Evolutionary conservation across 805 yeast genomes (phyloP).

Genomic region (Vanderwaltozyma yarrowii): DNA sequence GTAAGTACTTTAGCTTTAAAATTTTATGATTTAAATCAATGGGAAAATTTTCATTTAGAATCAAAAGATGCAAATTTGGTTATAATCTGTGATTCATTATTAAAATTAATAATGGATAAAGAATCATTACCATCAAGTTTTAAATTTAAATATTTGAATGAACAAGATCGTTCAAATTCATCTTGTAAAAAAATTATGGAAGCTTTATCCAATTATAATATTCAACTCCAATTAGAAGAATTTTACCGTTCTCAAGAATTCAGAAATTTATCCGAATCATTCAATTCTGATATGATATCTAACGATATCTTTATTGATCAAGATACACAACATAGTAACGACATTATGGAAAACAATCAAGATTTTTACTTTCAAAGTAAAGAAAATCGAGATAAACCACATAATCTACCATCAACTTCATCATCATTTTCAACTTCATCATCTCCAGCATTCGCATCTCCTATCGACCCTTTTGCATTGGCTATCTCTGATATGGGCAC

Average conservation of each 20-base stretch:
- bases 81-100: conserved; percentile 12
- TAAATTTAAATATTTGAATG: conserved; percentile 21
- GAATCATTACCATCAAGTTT: conserved; percentile 25
- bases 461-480: conserved; percentile 1
- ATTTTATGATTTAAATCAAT: conserved; percentile 12
- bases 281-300: background rate
- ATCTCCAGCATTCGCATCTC: conserved; percentile 18
- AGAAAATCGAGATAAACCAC: background rate
- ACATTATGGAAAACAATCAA: conserved; percentile 1
- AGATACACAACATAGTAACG: conserved; percentile 2
- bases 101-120: conserved; percentile 13
- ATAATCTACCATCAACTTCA: conserved; percentile 1
- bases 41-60: conserved; percentile 13
- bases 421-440: conserved; percentile 9
- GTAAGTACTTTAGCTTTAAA: conserved; percentile 38
- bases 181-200: conserved; percentile 8
- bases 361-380: conserved; percentile 2
- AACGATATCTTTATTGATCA: background rate
- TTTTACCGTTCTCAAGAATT: conserved; percentile 21
- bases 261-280: conserved; percentile 5
- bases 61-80: conserved; percentile 22
- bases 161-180: conserved; percentile 2
- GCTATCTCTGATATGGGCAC: background rate
- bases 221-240: conserved; percentile 16
- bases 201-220: conserved; percentile 11